Conservation (phyloP, 306 rosid genomes). For the Senna siamea region DNA sequence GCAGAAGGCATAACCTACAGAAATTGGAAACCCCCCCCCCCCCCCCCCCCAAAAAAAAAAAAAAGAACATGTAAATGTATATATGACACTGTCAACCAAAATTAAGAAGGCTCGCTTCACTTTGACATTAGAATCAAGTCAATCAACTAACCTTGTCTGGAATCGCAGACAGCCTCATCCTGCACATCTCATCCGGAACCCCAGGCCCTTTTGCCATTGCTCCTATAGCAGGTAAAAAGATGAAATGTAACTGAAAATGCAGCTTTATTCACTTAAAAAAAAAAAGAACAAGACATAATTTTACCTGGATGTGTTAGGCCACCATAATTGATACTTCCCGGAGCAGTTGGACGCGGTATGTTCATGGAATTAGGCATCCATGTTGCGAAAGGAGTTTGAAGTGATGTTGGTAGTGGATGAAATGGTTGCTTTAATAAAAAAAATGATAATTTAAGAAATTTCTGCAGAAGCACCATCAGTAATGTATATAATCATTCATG, state of each 20-base stretch:
- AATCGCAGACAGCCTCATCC: slow-evolving; percentile 13
- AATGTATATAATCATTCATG: neutral
- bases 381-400: slow-evolving; percentile 17
- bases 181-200: slow-evolving; percentile 29
- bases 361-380: slow-evolving; percentile 30
- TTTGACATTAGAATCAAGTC: slow-evolving; percentile 10
- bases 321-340: slow-evolving; percentile 13
- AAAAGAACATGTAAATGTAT: too few species aligned
- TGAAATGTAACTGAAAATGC: neutral
- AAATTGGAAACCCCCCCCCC: neutral
- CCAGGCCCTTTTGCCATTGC: slow-evolving; percentile 18
- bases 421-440: slow-evolving; percentile 14
- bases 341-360: slow-evolving; percentile 9
- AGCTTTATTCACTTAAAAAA: neutral
- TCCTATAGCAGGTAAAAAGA: slow-evolving; percentile 12
- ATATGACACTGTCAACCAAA: neutral
- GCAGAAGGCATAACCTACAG: slow-evolving; percentile 3
- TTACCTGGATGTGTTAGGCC: slow-evolving; percentile 29
- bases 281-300: neutral
- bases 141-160: slow-evolving; percentile 31
- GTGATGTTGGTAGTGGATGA: slow-evolving; percentile 15
- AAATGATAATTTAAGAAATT: neutral
- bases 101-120: neutral
- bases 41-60: too few species aligned
- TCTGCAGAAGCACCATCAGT: neutral